phyloP scores from a whole-genome alignment of 1,284 basidiomycete species.

The Fomitiporia mediterranea region DNA sequence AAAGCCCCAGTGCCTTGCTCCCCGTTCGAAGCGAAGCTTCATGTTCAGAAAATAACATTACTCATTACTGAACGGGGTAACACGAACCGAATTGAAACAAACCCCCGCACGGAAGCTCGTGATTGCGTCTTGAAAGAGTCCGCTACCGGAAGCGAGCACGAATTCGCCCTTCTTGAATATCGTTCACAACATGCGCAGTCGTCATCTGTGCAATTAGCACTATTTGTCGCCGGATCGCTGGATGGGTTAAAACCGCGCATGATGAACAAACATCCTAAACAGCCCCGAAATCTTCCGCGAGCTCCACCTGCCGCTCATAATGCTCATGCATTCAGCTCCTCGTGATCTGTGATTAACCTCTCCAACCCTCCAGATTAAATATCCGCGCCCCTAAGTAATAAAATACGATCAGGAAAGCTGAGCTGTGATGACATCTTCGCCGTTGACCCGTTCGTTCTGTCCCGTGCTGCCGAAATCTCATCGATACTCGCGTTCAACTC shows the following conservation, averaged over 20 bases:
- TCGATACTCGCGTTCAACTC: slow-evolving; percentile 1
- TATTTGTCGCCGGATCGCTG: neutral
- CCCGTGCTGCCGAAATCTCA: neutral
- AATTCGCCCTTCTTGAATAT: neutral
- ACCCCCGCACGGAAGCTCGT: neutral
- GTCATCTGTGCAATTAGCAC: neutral
- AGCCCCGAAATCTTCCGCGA: neutral
- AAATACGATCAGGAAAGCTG: neutral
- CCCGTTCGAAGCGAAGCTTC: neutral
- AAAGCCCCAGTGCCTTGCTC: neutral
- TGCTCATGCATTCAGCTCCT: neutral
- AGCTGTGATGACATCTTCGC: neutral
- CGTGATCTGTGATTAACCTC: slow-evolving; percentile 1
- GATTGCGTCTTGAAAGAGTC: neutral
- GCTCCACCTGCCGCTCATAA: neutral
- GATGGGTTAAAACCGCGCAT: neutral
- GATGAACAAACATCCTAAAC: neutral
- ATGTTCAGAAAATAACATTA: neutral
- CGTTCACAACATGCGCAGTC: too few species aligned
- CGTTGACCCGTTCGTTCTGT: neutral
- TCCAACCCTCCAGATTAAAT: neutral
- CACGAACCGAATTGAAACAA: neutral
- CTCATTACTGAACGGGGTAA: neutral
- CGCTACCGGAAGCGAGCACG: neutral
- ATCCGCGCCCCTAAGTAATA: neutral